Evolutionary conservation across 2,329 filamentous ascomycete species (phyloP), one percentile per base, ranked within the genome.

Genomic region (Aspergillus pseudotamarii): DNA sequence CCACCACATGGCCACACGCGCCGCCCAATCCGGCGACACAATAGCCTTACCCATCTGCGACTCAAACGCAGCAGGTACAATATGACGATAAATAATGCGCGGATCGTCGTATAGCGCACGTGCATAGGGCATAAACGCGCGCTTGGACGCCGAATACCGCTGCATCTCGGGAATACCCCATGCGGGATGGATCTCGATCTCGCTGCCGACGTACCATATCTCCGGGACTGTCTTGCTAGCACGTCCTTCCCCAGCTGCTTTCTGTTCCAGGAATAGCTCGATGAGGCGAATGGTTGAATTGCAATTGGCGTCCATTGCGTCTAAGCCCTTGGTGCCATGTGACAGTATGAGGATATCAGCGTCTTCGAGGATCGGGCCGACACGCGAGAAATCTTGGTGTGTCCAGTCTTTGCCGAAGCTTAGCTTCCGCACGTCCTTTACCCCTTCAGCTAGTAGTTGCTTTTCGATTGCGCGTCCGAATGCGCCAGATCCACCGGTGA

Each of bases 151-250:
- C 4, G 57, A 60, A 43, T 61, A 63, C 1, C 64, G 61, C 23
- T 64, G 59, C 41, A 64, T 26, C 11, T 58, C 34, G 11, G 57
- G 9, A 41, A 28, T 59, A 11, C 63, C 63, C 43, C 48, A 63
- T 0, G 60, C 59, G 41, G 63, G 64, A 38, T 62, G 61, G 0
- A 66, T 3, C 48, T 69, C 67, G 6, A 56, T 43, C 36, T 68
- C 66, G 56, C 65, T 65, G 9, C 62, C 66, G 11, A 69, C 32
- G 21, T 69, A 68, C 67, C 67, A 68, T 19, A 69, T 60, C 57
- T 68, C 67, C 0, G 67, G 67, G 12, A 69, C 55, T 3, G 60
- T 66, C 38, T 65, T 62, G 6, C 23, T 9, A 2, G 28, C 2
- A 1, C 26, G 26, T 12, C 9, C 32, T 16, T 19, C 14, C 6